phyloP scores from a whole-genome alignment of 106 monocot genomes.

The Iris macrosiphon region DNA sequence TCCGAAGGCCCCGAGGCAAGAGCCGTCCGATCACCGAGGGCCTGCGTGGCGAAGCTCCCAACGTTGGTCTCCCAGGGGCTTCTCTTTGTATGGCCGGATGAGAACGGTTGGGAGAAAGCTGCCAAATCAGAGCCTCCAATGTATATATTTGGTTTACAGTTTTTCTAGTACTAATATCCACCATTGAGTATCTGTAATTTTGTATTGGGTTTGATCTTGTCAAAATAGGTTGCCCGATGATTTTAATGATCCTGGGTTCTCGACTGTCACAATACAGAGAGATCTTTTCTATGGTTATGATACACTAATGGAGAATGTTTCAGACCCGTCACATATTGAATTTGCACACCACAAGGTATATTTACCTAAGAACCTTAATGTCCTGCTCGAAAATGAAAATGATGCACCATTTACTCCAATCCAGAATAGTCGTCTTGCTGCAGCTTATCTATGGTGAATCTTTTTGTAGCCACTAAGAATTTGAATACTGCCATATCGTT shows the following conservation, averaged over 20 bases:
- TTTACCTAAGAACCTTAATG: background rate
- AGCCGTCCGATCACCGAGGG: slow-evolving; percentile 50
- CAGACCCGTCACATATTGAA: slow-evolving; percentile 96
- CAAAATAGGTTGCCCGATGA: slow-evolving; percentile 70
- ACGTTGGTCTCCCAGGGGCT: slow-evolving; percentile 88
- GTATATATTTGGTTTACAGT: slow-evolving; percentile 26
- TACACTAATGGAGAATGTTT: slow-evolving; percentile 94
- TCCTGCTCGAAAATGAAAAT: too few species aligned
- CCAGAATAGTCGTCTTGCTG: too few species aligned
- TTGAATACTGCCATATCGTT: background rate
- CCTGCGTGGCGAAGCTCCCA: slow-evolving; percentile 58
- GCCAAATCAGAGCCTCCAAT: slow-evolving; percentile 46
- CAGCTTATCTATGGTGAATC: too few species aligned
- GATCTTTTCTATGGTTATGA: slow-evolving; percentile 97
- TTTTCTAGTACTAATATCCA: background rate
- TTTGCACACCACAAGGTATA: slow-evolving; percentile 99
- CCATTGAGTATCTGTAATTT: background rate
- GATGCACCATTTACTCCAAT: too few species aligned
- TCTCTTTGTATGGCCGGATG: slow-evolving; percentile 98
- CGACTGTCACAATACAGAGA: slow-evolving; percentile 87
- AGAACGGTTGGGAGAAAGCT: slow-evolving; percentile 91
- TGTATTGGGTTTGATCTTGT: slow-evolving; percentile 3
- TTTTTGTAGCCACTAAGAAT: too few species aligned
- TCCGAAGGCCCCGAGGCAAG: slow-evolving; percentile 69
- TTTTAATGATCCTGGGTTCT: slow-evolving; percentile 67